Percentiles rank a stretch among this genome's conserved stretches.
phyloP scores from a whole-genome alignment of 108 stramenopile species.

The Skeletonema costatum region DNA sequence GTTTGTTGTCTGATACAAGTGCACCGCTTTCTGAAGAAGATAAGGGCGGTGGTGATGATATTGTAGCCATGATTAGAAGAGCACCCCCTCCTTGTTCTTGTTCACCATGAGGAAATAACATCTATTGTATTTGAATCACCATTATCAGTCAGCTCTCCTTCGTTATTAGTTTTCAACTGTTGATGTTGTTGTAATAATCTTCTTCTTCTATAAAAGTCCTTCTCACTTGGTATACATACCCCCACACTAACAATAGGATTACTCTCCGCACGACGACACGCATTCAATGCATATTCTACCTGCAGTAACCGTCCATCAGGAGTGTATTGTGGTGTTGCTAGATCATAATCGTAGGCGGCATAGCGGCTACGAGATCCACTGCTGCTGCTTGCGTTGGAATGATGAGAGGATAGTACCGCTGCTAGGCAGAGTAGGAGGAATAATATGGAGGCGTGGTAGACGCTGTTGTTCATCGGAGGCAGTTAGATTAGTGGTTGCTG shows the following conservation, averaged over 20 bases:
- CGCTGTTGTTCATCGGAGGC: no score
- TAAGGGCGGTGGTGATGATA: conserved; percentile 20
- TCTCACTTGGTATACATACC: conserved; percentile 7
- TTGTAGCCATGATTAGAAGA: conserved; percentile 36
- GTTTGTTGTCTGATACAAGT: background rate
- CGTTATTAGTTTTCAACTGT: background rate
- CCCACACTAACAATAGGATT: conserved; percentile 61
- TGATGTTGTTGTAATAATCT: no score
- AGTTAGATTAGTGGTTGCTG: no score
- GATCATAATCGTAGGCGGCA: conserved; percentile 82
- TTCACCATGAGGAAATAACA: background rate
- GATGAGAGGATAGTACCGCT: background rate
- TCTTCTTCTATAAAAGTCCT: no score
- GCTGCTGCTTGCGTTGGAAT: conserved; percentile 2
- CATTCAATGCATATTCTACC: conserved; percentile 81
- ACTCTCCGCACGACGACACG: conserved; percentile 51
- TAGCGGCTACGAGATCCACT: conserved; percentile 40
- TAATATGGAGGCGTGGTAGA: no score
- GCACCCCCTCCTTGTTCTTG: conserved; percentile 22
- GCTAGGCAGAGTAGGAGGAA: background rate
- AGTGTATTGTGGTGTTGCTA: conserved; percentile 77
- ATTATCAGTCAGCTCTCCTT: background rate
- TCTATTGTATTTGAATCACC: background rate
- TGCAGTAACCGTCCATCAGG: conserved; percentile 85
- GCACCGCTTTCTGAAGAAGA: background rate